A percentile compares a stretch with the other conserved stretches of the same genome.
Conservation (phyloP, 768 basidiomycete species). For the Termitomyces heimii region DNA sequence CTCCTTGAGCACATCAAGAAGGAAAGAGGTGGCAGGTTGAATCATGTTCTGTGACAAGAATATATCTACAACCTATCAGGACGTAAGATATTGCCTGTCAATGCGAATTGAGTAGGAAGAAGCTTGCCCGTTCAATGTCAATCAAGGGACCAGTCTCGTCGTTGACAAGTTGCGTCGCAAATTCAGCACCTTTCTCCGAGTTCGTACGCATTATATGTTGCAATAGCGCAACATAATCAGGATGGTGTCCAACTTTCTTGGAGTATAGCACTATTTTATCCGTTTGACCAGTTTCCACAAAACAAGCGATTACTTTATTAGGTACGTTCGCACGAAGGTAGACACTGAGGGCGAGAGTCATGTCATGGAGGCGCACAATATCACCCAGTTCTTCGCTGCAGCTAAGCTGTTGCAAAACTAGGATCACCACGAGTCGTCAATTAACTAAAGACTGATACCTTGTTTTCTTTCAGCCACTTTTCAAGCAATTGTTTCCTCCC, state of each 20-base stretch:
- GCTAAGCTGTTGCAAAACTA: slow-evolving; percentile 59
- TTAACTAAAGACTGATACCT: slow-evolving; percentile 40
- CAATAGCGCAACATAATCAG: slow-evolving; percentile 87
- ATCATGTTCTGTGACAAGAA: slow-evolving; percentile 99
- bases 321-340: slow-evolving; percentile 97
- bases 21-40: slow-evolving; percentile 96
- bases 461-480: slow-evolving; percentile 99
- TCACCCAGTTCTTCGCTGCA: slow-evolving; percentile 99
- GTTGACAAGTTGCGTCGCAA: slow-evolving; percentile 91
- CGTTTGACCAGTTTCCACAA: slow-evolving; percentile 96
- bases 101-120: neutral
- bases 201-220: slow-evolving; percentile 96
- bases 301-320: slow-evolving; percentile 98
- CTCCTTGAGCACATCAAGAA: slow-evolving; percentile 95
- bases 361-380: slow-evolving; percentile 89
- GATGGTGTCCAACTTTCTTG: slow-evolving; percentile 92
- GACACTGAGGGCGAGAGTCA: slow-evolving; percentile 95
- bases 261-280: slow-evolving; percentile 98
- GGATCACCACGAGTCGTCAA: neutral
- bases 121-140: slow-evolving; percentile 80
- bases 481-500: slow-evolving; percentile 95
- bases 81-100: neutral
- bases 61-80: slow-evolving; percentile 82
- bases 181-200: slow-evolving; percentile 97
- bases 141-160: slow-evolving; percentile 91